Conservation (phyloP, 345 rosid genomes). For the Populus simonii region DNA sequence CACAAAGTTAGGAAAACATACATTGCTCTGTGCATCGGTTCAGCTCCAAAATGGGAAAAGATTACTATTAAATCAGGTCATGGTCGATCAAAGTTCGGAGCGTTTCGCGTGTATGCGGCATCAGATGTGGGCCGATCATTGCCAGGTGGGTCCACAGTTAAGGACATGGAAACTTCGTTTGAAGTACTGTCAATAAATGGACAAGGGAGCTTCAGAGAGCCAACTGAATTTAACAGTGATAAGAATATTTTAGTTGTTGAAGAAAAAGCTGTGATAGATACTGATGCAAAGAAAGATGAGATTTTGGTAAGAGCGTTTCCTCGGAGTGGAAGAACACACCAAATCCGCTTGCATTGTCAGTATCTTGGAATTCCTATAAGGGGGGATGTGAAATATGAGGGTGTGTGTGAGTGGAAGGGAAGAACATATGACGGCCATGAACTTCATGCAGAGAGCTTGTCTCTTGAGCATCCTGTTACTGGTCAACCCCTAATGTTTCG, state of each 20-base stretch:
- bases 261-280: conserved; percentile 33
- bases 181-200: conserved; percentile 67
- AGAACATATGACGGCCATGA: conserved; percentile 54
- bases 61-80: conserved; percentile 79
- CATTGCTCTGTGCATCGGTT: conserved; percentile 65
- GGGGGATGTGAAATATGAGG: conserved; percentile 91
- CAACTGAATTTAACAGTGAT: conserved; percentile 22
- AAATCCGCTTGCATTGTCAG: conserved; percentile 88
- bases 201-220: conserved; percentile 19
- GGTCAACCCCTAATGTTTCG: conserved; percentile 36
- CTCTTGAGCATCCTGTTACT: conserved; percentile 69
- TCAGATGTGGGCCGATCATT: conserved; percentile 66
- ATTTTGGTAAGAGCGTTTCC: conserved; percentile 78
- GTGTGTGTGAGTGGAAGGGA: conserved; percentile 70
- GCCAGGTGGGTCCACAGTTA: conserved; percentile 79
- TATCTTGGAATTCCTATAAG: conserved; percentile 70
- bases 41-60: conserved; percentile 61
- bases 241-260: conserved; percentile 40
- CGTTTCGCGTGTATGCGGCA: conserved; percentile 81
- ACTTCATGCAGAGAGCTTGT: conserved; percentile 83
- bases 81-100: conserved; percentile 89
- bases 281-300: conserved; percentile 38
- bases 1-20: conserved; percentile 72
- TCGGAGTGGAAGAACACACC: conserved; percentile 85
- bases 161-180: conserved; percentile 84